Evolutionary conservation across 2,329 filamentous ascomycete species (phyloP), one percentile per base, ranked within the genome.

Genomic region (Grosmannia serpens): DNA sequence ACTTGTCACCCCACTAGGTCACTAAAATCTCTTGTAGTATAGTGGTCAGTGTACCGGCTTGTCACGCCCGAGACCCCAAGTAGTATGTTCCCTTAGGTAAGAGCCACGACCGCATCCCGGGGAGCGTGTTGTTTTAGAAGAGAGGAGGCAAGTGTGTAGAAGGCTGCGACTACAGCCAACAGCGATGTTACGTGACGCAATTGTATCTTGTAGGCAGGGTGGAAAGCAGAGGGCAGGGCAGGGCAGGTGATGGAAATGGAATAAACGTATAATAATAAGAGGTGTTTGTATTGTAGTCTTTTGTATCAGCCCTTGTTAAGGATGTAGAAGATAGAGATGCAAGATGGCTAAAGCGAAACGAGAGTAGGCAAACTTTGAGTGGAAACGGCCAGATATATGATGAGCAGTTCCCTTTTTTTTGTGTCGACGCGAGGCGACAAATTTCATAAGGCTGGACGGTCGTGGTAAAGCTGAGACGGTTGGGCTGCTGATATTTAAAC

Each of bases 51-150:
- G 15, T 35, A 35, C 33, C 10, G 33, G 33, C 33, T 35, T 35
- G 33, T 35, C 33, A 35, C 33, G 33, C 33, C 33, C 33, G 33
- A 13, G 33, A 35, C 33, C 33, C 33, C n/a, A n/a, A n/a, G n/a
- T n/a, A 72, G 56, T 71, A 73, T 2, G 69, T 72, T 44, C 46
- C 70, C 66, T 24, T 70, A 63, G 20, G 60, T 66, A 7, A 71
- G 24, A 31, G 22, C 33, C 61, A 6, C 38, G 38, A 49, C 58
- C 22, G 59, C 56, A 7, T 61, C 55, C 31, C 60, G 53, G 11
- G 59, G 51, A 4, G 33, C 54, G 38, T 50, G 58, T 31, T 59
- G 62, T n/a, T 63, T 61, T 41, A 72, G 64, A 15, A 65, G 46
- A 22, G 62, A 38, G n/a, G 55, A 52, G 20, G 56, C 55, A 22